Evolutionary conservation across 176 grass and related monocot species (phyloP).

Genomic region (Dendrocalamus sinicus): DNA sequence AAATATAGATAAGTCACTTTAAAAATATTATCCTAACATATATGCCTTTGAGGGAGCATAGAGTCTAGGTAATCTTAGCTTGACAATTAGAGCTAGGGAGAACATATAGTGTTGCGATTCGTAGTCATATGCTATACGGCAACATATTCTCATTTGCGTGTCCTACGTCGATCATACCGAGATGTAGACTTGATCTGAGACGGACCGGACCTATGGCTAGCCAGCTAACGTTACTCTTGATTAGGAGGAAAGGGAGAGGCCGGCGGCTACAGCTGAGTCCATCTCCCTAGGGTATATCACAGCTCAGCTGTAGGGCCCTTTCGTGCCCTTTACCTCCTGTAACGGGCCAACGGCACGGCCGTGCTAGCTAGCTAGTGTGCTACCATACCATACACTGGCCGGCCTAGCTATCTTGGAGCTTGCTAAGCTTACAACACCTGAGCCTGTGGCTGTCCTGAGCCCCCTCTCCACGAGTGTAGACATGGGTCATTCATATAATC

Average conservation of each 20-base stretch:
- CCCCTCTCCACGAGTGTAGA: neutral
- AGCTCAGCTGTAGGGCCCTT: neutral
- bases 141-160: too few species aligned
- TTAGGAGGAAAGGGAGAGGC: neutral
- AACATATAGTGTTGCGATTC: too few species aligned
- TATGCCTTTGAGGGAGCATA: too few species aligned
- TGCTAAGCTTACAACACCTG: neutral
- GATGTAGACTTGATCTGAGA: too few species aligned
- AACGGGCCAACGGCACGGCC: neutral
- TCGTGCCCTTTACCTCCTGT: neutral
- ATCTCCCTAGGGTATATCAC: neutral
- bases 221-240: neutral
- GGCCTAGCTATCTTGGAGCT: neutral
- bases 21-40: too few species aligned
- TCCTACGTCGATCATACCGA: too few species aligned
- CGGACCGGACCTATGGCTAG: too few species aligned
- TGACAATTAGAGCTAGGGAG: too few species aligned
- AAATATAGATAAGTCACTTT: too few species aligned
- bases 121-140: too few species aligned
- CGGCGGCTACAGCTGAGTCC: neutral
- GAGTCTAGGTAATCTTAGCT: too few species aligned
- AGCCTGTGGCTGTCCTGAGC: neutral
- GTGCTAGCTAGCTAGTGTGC: too few species aligned
- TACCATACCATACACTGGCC: neutral
- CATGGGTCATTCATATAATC: neutral